These are phyloP conservation scores for Sporothrix pseudoabietina DNA, from an alignment of 2,329 filamentous ascomycete species.

Conservation along the genomic window DNA sequence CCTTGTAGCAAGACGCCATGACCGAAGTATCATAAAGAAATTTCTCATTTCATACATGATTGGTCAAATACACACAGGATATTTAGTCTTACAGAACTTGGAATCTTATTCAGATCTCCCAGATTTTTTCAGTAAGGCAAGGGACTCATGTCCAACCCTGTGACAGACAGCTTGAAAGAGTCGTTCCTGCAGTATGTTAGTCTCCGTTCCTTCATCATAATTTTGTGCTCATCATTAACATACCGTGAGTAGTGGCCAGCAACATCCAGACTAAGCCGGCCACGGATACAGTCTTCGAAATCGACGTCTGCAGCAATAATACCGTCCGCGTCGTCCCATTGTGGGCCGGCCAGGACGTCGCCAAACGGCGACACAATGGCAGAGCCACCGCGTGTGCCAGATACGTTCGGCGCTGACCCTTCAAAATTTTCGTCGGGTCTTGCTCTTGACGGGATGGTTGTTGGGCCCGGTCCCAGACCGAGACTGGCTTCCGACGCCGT, in stretches of 20 bases:
- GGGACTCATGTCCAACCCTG: constrained; percentile 60
- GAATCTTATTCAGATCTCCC: neutral
- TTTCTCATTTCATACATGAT: neutral
- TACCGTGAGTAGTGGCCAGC: constrained; percentile 83
- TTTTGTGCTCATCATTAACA: constrained; percentile 38
- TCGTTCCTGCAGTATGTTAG: constrained; percentile 49
- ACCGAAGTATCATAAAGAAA: neutral
- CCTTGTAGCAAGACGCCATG: neutral
- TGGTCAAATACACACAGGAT: neutral
- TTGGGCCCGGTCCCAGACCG: neutral
- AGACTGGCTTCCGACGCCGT: neutral
- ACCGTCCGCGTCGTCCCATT: constrained; percentile 77
- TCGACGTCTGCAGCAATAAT: constrained; percentile 75
- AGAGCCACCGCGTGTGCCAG: constrained; percentile 68
- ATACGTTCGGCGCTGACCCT: constrained; percentile 27
- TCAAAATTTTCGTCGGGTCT: neutral
- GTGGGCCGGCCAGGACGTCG: constrained; percentile 74
- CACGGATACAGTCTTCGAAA: constrained; percentile 83
- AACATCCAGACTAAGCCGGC: constrained; percentile 79
- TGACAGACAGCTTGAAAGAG: constrained; percentile 62
- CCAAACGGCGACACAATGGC: constrained; percentile 79
- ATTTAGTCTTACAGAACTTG: too few species aligned
- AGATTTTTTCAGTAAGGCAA: constrained; percentile 52
- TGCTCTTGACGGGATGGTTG: neutral
- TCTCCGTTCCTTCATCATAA: constrained; percentile 21